Base-by-base conservation (phyloP, 371 early-diverging fungal species). In the Capniomyces stellatus region DNA sequence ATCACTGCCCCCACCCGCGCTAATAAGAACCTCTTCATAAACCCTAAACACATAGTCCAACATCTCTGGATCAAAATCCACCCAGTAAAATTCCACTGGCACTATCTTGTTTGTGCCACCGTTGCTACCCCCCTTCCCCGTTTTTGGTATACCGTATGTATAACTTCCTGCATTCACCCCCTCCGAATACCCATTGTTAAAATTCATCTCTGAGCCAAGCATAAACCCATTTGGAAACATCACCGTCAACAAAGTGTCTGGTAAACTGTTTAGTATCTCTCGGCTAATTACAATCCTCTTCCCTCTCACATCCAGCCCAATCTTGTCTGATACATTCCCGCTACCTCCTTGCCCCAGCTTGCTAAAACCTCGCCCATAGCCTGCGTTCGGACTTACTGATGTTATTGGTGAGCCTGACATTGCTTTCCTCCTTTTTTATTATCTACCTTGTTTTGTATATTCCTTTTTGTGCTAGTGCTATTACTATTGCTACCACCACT, bases 241-340 rank as follows among this genome's bases (percentile, higher is more conserved):
- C 60, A 80, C 82, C 66, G 79, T 77, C 46, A 85, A 67, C 51
- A 87, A 64, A 48, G 78, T 76, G 59, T 87, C 85, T 8, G 87
- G 87, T 27, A 87, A 64, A 59, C 74, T 77, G 60, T 79, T 71
- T 3, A 87, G 71, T 3, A 73, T 73, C 29, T 87, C 83, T 56
- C 85, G 73, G 64, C 81, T 80, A 19, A 87, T 62, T 54, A 79
- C 77, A 52, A 84, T 71, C 10, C 74, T 78, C 22, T 73, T 76
- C 2, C 85, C 85, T 54, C 85, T 76, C 22, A 87, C 67, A 54
- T 85, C 79, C 21, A 87, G 66, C 52, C 74, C 64, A 15, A 83
- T 61, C 22, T 69, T 74, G 25, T 75, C 65, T 27, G 82, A 82
- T 58, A 78, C 67, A 25, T 51, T 57, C 54, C 58, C 64, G 40